A percentile compares a stretch with the other conserved stretches of the same genome.
Evolutionary conservation across 1,284 basidiomycete genomes (phyloP).

Genomic region (Pseudozyma tsukubaensis): DNA sequence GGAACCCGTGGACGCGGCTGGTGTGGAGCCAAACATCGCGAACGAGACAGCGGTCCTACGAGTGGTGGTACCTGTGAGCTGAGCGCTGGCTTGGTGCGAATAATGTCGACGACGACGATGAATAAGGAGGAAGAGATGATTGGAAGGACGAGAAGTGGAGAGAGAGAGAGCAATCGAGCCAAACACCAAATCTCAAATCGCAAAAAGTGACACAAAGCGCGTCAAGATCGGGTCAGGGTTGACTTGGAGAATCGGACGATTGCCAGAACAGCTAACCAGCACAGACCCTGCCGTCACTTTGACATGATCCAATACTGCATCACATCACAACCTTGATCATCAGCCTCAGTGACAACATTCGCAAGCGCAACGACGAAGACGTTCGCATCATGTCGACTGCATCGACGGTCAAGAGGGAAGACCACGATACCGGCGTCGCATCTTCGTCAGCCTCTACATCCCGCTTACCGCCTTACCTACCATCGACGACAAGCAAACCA

Average conservation of each 20-base stretch:
- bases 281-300: not conserved
- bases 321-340: not conserved
- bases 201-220: not conserved
- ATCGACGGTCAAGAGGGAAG: conserved; percentile 19
- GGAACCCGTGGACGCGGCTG: conserved; percentile 27
- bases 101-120: not conserved
- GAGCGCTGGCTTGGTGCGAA: too few relatives aligned
- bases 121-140: not conserved
- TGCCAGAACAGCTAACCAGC: not conserved
- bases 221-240: not conserved
- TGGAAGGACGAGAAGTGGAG: not conserved
- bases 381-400: conserved; percentile 17
- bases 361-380: not conserved
- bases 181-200: not conserved
- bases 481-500: conserved; percentile 36
- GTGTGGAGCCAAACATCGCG: conserved; percentile 42
- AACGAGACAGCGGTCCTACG: not conserved
- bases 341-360: too few relatives aligned
- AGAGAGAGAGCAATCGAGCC: not conserved
- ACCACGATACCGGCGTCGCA: conserved; percentile 11
- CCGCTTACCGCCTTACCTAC: conserved; percentile 32
- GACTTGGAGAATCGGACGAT: not conserved
- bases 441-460: conserved; percentile 12
- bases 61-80: too few relatives aligned
- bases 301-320: not conserved